phyloP scores from a whole-genome alignment of 495 filamentous ascomycete species.

The Penicillium bovifimosum region DNA sequence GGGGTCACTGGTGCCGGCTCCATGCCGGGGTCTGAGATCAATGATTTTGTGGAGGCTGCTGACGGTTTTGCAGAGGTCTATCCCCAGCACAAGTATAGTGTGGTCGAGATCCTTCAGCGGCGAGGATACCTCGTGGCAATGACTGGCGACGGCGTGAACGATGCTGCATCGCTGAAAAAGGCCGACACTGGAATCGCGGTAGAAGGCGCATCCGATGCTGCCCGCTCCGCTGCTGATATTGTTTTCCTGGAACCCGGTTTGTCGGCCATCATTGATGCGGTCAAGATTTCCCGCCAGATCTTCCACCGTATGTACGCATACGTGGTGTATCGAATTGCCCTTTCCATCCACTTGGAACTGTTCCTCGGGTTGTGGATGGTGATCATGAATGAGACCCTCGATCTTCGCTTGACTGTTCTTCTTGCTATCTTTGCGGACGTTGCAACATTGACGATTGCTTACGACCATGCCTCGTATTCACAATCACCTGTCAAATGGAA shows the following conservation, averaged over 20 bases:
- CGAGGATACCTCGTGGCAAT: conserved; percentile 94
- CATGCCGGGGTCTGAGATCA: conserved; percentile 87
- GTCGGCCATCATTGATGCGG: conserved; percentile 85
- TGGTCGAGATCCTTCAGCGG: conserved; percentile 92
- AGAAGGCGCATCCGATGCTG: conserved; percentile 88
- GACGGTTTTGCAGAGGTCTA: conserved; percentile 95
- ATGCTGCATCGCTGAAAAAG: conserved; percentile 93
- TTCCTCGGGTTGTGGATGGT: conserved; percentile 90
- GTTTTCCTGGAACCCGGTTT: conserved; percentile 89
- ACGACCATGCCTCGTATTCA: conserved; percentile 87
- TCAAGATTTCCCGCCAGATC: conserved; percentile 92
- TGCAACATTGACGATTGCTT: conserved; percentile 87
- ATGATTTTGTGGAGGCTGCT: conserved; percentile 90
- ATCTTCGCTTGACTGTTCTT: conserved; percentile 83
- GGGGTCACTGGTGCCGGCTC: conserved; percentile 79
- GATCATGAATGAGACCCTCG: conserved; percentile 74
- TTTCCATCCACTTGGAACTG: conserved; percentile 84
- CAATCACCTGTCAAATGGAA: conserved; percentile 92
- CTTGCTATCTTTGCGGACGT: conserved; percentile 94
- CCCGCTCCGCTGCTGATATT: conserved; percentile 88
- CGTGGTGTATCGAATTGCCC: conserved; percentile 90
- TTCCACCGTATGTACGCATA: conserved; percentile 98
- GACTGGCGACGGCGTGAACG: conserved; percentile 98
- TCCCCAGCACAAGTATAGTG: conserved; percentile 95
- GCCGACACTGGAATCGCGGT: conserved; percentile 85